Base-by-base conservation (phyloP, 1,284 basidiomycete species). In the Heliocybe sulcata region DNA sequence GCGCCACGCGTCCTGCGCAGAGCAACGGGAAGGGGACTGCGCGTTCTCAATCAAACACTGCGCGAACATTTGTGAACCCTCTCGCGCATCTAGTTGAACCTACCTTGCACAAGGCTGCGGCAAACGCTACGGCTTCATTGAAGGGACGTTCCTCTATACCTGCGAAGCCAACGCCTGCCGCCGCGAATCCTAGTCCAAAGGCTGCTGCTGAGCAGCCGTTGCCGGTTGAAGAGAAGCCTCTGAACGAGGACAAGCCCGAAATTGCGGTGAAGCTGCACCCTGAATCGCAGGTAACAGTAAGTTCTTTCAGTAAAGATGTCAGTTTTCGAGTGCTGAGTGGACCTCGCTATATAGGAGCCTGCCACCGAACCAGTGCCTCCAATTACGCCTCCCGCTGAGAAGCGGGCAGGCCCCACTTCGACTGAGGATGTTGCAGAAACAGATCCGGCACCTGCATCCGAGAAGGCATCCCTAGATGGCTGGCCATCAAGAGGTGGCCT, bases 141-240 rank as follows among this genome's bases (percentile, higher is more conserved):
- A 65, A 67, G 16, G 61, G 75, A 2, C 79, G 80, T 56, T 75
- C 77, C 1, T 79, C 78, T 11, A 64, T 82, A 48, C 78, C 80
- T 22, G 63, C 70, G 10, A 81, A 80, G 64, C 79, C 79, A 16
- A 63, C 67, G 8, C 58, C 62, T 27, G 63, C 65, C 2, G 58
- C 65, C 38, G 64, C 65, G 56, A 33, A 60, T 57, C 29, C 55
- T 33, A 45, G 56, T 53, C 12, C 63, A 60, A 53, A 59, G 55
- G 11, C 64, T 16, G 52, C 59, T 48, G 58, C 58, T 14, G 53
- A 67, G 16, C 38, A 42, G 38, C 6, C 19, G 6, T 20, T n/a
- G 38, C 38, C 38, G 6, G 38, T n/a, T 6, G 16, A 42, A 42
- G 38, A 42, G 38, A 16, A 16, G 12, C 38, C 38, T 16, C 4